These are phyloP conservation scores for Penicillium cataractarum DNA, from an alignment of 495 filamentous ascomycete species.

Conservation along the genomic window DNA sequence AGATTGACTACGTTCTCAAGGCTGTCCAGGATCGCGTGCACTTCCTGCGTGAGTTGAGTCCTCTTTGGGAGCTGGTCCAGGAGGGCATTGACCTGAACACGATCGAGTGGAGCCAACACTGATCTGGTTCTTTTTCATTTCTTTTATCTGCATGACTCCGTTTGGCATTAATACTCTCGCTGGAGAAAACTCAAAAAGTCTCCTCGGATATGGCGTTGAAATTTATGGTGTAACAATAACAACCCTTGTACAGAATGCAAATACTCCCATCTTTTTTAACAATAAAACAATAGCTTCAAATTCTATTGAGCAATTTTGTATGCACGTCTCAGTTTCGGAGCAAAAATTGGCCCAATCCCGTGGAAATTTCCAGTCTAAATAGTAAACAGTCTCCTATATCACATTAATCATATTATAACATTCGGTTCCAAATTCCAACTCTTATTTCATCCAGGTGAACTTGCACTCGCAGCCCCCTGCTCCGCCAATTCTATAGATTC, in stretches of 20 bases:
- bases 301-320: too few relatives aligned
- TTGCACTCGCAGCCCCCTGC: neutral
- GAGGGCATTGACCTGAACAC: conserved; percentile 94
- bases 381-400: neutral
- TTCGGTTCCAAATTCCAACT: neutral
- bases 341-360: too few relatives aligned
- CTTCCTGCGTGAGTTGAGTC: conserved; percentile 93
- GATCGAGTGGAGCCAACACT: conserved; percentile 93
- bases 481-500: conserved; percentile 25
- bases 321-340: too few relatives aligned
- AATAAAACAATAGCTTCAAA: neutral
- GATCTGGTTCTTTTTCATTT: conserved; percentile 14
- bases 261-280: conserved; percentile 23
- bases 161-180: conserved; percentile 26
- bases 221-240: conserved; percentile 30
- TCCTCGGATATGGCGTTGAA: conserved; percentile 40
- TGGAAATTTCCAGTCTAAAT: neutral
- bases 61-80: conserved; percentile 97
- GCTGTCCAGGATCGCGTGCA: conserved; percentile 86
- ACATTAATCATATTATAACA: neutral
- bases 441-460: neutral
- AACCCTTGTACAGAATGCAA: conserved; percentile 34
- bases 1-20: conserved; percentile 98
- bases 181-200: conserved; percentile 24
- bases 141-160: conserved; percentile 17